Percentiles rank a stretch among this genome's conserved stretches.
phyloP scores from a whole-genome alignment of 2,329 filamentous ascomycete species.

The Apiospora aurea region DNA sequence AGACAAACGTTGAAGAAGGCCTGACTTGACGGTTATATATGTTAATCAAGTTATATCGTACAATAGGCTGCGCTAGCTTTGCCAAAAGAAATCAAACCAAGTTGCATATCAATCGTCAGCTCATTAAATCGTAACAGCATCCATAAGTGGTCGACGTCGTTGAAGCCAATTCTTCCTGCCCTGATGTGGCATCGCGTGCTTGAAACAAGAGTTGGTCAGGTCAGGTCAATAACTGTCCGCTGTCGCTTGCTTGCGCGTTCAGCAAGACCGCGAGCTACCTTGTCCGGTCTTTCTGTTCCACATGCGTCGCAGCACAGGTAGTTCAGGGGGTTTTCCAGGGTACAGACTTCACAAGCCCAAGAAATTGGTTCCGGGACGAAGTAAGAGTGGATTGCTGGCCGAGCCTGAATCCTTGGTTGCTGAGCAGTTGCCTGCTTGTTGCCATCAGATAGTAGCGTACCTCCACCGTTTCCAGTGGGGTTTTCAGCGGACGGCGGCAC shows the following conservation, averaged over 20 bases:
- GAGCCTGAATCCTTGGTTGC: slow-evolving; percentile 26
- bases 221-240: slow-evolving; percentile 22
- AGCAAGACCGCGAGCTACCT: slow-evolving; percentile 2
- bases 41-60: background rate
- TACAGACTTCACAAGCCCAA: slow-evolving; percentile 65
- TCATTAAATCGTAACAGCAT: background rate
- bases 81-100: background rate
- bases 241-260: slow-evolving; percentile 16
- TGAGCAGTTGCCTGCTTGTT: slow-evolving; percentile 25
- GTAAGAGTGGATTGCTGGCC: slow-evolving; percentile 19
- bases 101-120: background rate
- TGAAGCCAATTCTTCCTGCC: background rate
- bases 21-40: background rate
- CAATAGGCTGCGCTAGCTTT: background rate
- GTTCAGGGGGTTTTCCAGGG: slow-evolving; percentile 59
- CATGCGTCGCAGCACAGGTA: slow-evolving; percentile 66
- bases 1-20: background rate
- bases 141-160: background rate
- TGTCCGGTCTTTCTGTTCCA: slow-evolving; percentile 49
- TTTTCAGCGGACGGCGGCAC: slow-evolving; percentile 57
- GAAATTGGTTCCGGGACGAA: slow-evolving; percentile 31
- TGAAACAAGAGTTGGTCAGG: background rate
- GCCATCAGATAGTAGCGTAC: slow-evolving; percentile 26
- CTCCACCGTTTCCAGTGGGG: slow-evolving; percentile 54
- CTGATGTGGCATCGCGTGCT: background rate